A percentile compares a stretch with the other conserved stretches of the same genome.
Evolutionary conservation across 192 early-diverging fungal species (phyloP).

Genomic region (Allomyces macrogynus): DNA sequence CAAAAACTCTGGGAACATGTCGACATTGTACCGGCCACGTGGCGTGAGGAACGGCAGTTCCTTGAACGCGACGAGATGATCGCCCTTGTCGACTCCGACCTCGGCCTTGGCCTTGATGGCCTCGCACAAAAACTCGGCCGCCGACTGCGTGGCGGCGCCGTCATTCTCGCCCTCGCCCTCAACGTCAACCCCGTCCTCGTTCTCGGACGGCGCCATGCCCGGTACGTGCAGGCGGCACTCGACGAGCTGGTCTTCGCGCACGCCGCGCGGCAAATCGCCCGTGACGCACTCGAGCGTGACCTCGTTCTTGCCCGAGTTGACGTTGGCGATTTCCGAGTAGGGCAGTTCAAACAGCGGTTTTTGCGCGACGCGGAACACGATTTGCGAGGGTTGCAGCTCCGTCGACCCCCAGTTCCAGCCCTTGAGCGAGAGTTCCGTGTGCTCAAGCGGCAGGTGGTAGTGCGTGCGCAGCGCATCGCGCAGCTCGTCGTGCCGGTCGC

Average conservation of each 20-base stretch:
- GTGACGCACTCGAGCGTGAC: conserved; percentile 75
- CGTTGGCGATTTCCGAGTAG: conserved; percentile 63
- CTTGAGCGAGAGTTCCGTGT: conserved; percentile 63
- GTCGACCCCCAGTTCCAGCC: conserved; percentile 96
- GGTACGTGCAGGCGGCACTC: conserved; percentile 89
- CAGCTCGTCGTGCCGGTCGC: conserved; percentile 57
- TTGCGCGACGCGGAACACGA: conserved; percentile 65
- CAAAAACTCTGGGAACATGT: conserved; percentile 74
- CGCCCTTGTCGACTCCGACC: conserved; percentile 32
- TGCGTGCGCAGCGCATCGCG: conserved; percentile 41
- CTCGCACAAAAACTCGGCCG: background rate
- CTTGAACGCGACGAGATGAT: conserved; percentile 73
- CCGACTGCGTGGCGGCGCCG: background rate
- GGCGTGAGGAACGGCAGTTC: conserved; percentile 81
- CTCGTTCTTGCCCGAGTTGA: conserved; percentile 73
- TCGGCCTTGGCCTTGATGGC: conserved; percentile 1
- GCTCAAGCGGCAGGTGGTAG: conserved; percentile 57
- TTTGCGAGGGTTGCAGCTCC: conserved; percentile 50
- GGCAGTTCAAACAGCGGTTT: conserved; percentile 84
- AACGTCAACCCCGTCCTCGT: conserved; percentile 9
- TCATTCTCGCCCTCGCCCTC: conserved; percentile 20
- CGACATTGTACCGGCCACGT: conserved; percentile 85
- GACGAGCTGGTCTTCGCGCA: conserved; percentile 54
- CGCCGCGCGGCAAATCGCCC: conserved; percentile 24
- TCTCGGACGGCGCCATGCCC: conserved; percentile 38